phyloP scores from a whole-genome alignment of 805 yeast genomes.

The Candida berthetii region DNA sequence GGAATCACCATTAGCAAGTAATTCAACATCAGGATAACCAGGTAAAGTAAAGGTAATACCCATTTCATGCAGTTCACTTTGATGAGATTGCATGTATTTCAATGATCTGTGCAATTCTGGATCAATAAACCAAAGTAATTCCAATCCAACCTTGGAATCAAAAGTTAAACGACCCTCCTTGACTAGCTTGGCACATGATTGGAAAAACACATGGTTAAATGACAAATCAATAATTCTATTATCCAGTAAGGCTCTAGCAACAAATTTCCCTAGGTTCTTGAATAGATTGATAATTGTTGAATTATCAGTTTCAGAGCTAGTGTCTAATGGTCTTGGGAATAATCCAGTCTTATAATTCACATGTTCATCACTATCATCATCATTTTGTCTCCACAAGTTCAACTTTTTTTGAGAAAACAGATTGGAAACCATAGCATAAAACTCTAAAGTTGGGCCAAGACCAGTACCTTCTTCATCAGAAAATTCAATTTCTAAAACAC shows the following conservation, averaged over 20 bases:
- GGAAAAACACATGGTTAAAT: slow-evolving; percentile 68
- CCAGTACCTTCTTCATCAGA: slow-evolving; percentile 95
- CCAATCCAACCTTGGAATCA: slow-evolving; percentile 2
- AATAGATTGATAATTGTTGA: slow-evolving; percentile 46
- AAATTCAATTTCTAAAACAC: slow-evolving; percentile 80
- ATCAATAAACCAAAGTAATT: slow-evolving; percentile 47
- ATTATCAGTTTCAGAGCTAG: slow-evolving; percentile 26
- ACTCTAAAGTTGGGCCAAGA: slow-evolving; percentile 91
- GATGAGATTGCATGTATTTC: slow-evolving; percentile 38
- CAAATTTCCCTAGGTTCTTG: slow-evolving; percentile 67
- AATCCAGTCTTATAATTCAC: slow-evolving; percentile 46
- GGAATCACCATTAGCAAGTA: slow-evolving; percentile 53
- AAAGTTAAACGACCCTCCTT: neutral
- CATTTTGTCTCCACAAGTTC: slow-evolving; percentile 61
- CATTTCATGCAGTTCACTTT: slow-evolving; percentile 41
- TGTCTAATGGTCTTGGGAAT: slow-evolving; percentile 62
- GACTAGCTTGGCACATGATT: slow-evolving; percentile 20
- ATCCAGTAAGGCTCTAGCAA: slow-evolving; percentile 84
- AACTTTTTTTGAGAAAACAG: slow-evolving; percentile 57
- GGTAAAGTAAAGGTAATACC: slow-evolving; percentile 69
- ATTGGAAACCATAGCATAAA: slow-evolving; percentile 74
- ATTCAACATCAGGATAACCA: slow-evolving; percentile 57
- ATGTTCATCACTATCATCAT: slow-evolving; percentile 25
- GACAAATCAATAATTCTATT: slow-evolving; percentile 82
- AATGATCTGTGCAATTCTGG: slow-evolving; percentile 52